These are phyloP conservation scores for Alternaria sp. DNA, from an alignment of 2,329 filamentous ascomycete genomes.

Conservation along the genomic window DNA sequence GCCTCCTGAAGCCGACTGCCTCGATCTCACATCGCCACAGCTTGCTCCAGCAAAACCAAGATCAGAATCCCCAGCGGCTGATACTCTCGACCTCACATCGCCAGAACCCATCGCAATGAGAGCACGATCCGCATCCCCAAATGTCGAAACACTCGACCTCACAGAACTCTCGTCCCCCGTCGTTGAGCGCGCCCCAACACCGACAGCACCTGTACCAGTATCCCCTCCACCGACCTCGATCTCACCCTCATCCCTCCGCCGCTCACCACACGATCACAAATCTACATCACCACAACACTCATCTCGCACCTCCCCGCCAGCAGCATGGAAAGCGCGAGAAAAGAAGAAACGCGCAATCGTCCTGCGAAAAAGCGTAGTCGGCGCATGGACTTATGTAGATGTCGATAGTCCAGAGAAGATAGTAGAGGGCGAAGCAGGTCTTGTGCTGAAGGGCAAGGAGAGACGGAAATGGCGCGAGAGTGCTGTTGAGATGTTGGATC, in stretches of 20 bases:
- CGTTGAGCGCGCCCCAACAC: neutral
- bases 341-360: slow-evolving; percentile 42
- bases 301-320: slow-evolving; percentile 19
- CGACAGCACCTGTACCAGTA: neutral
- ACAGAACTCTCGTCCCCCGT: slow-evolving; percentile 25
- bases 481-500: slow-evolving; percentile 44
- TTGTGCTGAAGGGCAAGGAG: slow-evolving; percentile 29
- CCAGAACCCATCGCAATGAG: neutral
- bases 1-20: slow-evolving; percentile 5
- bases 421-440: neutral
- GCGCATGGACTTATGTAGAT: slow-evolving; percentile 42
- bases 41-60: neutral
- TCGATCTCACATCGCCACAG: slow-evolving; percentile 25
- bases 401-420: slow-evolving; percentile 22
- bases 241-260: slow-evolving; percentile 15
- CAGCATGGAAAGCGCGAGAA: slow-evolving; percentile 38
- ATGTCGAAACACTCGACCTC: slow-evolving; percentile 31
- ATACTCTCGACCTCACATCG: slow-evolving; percentile 34
- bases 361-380: slow-evolving; percentile 40
- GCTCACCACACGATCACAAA: slow-evolving; percentile 28
- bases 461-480: slow-evolving; percentile 45
- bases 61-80: slow-evolving; percentile 19
- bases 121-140: slow-evolving; percentile 8
- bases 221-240: slow-evolving; percentile 11
- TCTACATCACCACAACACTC: slow-evolving; percentile 5